Percentiles rank a stretch among this genome's conserved stretches.
Conservation (phyloP, 768 basidiomycete genomes). For the Erythrobasidium yunnanense region DNA sequence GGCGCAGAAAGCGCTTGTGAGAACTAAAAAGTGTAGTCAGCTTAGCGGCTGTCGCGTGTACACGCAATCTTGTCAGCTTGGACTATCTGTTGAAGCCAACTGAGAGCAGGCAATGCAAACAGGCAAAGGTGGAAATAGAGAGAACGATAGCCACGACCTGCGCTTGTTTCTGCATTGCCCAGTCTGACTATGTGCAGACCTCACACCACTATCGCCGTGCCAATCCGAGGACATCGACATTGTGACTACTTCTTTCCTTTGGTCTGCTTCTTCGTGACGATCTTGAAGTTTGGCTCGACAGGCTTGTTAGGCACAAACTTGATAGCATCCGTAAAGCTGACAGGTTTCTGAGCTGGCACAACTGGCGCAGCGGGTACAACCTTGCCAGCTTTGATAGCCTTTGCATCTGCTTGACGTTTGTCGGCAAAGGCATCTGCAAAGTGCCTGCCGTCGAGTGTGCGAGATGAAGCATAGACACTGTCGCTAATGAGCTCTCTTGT, state of each 20-base stretch:
- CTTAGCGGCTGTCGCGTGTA: too few species aligned
- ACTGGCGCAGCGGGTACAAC: not conserved
- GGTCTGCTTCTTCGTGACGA: slow-evolving; percentile 46
- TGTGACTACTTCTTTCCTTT: slow-evolving; percentile 6
- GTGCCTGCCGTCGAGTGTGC: slow-evolving; percentile 84
- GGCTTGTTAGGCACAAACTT: slow-evolving; percentile 65
- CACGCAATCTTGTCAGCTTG: too few species aligned
- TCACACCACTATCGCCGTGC: too few species aligned
- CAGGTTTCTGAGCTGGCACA: not conserved
- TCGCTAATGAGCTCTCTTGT: slow-evolving; percentile 89
- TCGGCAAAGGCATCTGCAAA: slow-evolving; percentile 86
- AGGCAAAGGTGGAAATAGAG: not conserved
- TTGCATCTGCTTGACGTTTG: slow-evolving; percentile 72
- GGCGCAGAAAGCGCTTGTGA: too few species aligned
- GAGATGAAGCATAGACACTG: slow-evolving; percentile 84
- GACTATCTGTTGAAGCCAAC: too few species aligned
- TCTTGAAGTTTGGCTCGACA: slow-evolving; percentile 72
- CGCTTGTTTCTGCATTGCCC: not conserved
- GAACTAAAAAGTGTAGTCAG: too few species aligned
- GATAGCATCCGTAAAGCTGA: slow-evolving; percentile 51
- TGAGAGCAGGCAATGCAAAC: too few species aligned
- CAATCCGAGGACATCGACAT: not conserved
- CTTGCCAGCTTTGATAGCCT: slow-evolving; percentile 7
- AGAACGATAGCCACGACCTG: not conserved
- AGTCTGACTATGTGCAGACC: not conserved